Base-by-base conservation (phyloP, 176 grass and related monocot genomes). In the Avena eriantha region DNA sequence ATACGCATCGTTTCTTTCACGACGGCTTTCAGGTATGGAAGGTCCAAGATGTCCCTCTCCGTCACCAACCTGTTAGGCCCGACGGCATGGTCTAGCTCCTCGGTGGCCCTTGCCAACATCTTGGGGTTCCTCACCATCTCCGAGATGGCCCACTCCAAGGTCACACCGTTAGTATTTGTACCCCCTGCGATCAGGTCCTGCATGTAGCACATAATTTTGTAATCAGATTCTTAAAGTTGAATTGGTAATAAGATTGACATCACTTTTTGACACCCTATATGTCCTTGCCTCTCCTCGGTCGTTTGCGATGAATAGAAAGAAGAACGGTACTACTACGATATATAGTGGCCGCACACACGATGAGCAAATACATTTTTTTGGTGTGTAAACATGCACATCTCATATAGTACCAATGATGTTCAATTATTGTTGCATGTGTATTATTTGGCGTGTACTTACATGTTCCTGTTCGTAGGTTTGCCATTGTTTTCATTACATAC, bases 131-230 rank as follows among this genome's bases (percentile, higher is more conserved):
- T 79, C 9, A 91, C 9, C 7, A 91, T 85, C 65, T 91, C 89
- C 4, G 68, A 87, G 18, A 90, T 49, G 10, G 81, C 76, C 88
- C 91, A 93, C 54, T 93, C 91, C 53, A 90, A 59, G 11, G 88
- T 87, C 12, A 61, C 58, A 0, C 77, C 26, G 3, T 65, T 65
- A 15, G 61, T 65, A 1, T 65, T 66, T 66, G 61, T 33, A 33
- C 61, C 24, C 4, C 61, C 29, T 31, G 33, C 88, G 34, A 92
- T 88, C 23, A 92, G 4, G 79, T 92, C 87, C 80, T 89, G 91
- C 61, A 65, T 65, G 4, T 11, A 12, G 4, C n/a, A 12, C 10
- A 12, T 61, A n/a, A 12, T 24, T 24, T 23, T 24, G 39, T 12
- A 59, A 22, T 59, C 2, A 22, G n/a, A 61, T 11, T 23, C 1